Evolutionary conservation across 768 basidiomycete species (phyloP).

Genomic region (Tricholoma hemisulphureum): DNA sequence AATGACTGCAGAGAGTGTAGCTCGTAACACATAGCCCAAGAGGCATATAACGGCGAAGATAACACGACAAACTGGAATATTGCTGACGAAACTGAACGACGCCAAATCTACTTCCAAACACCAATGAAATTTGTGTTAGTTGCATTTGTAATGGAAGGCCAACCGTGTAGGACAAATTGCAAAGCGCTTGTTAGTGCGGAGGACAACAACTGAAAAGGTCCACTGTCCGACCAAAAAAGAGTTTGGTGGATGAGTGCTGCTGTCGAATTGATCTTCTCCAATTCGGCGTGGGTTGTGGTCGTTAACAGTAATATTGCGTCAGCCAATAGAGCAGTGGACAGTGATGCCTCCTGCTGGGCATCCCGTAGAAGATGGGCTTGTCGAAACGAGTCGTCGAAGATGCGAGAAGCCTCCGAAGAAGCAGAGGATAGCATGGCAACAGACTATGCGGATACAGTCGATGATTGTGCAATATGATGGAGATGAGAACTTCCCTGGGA

Average conservation of each 20-base stretch:
- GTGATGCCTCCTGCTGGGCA: constrained; percentile 36
- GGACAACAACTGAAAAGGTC: constrained; percentile 5
- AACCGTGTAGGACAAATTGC: constrained; percentile 10
- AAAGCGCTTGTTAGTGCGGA: neutral
- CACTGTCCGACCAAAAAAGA: constrained; percentile 16
- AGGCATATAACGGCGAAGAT: constrained; percentile 21
- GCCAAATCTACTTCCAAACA: constrained; percentile 28
- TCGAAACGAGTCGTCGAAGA: constrained; percentile 28
- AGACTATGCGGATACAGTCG: constrained; percentile 13
- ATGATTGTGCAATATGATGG: neutral
- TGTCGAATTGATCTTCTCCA: constrained; percentile 44
- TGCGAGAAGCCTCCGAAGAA: constrained; percentile 20
- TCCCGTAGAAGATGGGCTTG: constrained; percentile 11
- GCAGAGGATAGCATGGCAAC: constrained; percentile 20
- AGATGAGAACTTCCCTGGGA: constrained; percentile 5
- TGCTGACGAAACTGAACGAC: constrained; percentile 23
- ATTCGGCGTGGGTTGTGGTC: constrained; percentile 38
- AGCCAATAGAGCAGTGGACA: constrained; percentile 35
- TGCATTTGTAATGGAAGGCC: neutral
- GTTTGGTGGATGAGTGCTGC: constrained; percentile 32
- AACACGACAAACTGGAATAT: constrained; percentile 28
- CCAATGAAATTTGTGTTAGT: neutral
- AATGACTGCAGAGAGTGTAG: constrained; percentile 38
- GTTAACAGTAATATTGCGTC: constrained; percentile 38
- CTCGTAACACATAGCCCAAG: constrained; percentile 31